Conservation (phyloP, 2,329 filamentous ascomycete species). For the Aspergillus neoniger region DNA sequence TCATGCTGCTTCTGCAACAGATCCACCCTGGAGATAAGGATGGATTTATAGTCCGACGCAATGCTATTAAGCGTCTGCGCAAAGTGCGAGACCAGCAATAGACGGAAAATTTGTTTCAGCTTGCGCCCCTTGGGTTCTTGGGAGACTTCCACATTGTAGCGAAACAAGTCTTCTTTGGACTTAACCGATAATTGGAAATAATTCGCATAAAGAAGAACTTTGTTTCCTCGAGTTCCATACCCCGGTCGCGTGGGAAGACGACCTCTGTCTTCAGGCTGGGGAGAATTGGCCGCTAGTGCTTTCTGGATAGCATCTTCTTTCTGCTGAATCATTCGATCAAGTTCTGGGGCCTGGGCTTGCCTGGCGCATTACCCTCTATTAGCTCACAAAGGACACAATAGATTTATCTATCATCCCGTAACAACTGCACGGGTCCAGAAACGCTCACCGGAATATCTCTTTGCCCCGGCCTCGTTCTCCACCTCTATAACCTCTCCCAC, state of each 20-base stretch:
- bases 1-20: background rate
- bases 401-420: background rate
- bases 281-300: background rate
- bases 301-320: background rate
- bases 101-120: background rate
- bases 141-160: background rate
- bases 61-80: background rate
- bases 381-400: too few relatives aligned
- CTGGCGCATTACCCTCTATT: background rate
- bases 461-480: background rate
- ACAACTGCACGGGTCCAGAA: background rate
- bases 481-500: background rate
- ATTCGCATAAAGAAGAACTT: background rate
- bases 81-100: background rate
- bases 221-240: background rate
- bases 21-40: background rate
- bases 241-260: constrained; percentile 1
- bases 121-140: background rate
- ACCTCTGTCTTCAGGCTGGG: background rate
- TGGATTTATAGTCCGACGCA: constrained; percentile 1
- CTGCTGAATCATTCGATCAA: background rate
- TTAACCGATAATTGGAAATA: background rate
- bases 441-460: background rate
- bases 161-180: background rate
- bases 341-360: background rate